These are phyloP conservation scores for Zygotorulaspora mrakii DNA, from an alignment of 1,139 yeast genomes.

Conservation along the genomic window DNA sequence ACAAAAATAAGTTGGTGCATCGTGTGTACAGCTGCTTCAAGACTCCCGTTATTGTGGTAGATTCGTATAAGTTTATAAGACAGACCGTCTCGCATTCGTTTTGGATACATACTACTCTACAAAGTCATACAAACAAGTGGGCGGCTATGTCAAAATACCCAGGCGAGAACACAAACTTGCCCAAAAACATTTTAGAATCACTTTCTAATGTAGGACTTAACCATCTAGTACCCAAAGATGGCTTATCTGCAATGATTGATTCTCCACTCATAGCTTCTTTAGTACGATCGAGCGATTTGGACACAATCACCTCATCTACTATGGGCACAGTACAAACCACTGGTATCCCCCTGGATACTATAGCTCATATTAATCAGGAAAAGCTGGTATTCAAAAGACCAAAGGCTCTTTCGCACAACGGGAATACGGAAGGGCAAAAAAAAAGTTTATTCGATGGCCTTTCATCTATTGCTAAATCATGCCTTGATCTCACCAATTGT, in stretches of 20 bases:
- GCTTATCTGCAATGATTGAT: slow-evolving; percentile 19
- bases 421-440: not conserved
- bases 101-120: not conserved
- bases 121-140: slow-evolving; percentile 6
- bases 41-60: too few species aligned
- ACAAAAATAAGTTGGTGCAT: too few species aligned
- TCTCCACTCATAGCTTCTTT: slow-evolving; percentile 17
- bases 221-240: slow-evolving; percentile 32
- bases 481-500: slow-evolving; percentile 10
- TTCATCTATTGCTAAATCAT: slow-evolving; percentile 22
- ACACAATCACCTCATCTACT: too few species aligned
- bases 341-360: slow-evolving; percentile 13
- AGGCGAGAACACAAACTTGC: slow-evolving; percentile 30
- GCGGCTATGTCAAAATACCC: slow-evolving; percentile 35
- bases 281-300: slow-evolving; percentile 1
- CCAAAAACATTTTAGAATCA: slow-evolving; percentile 30
- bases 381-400: slow-evolving; percentile 23
- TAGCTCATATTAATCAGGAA: slow-evolving; percentile 8
- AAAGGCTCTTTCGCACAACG: slow-evolving; percentile 3
- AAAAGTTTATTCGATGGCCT: slow-evolving; percentile 20
- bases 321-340: slow-evolving; percentile 7
- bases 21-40: too few species aligned
- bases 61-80: too few species aligned
- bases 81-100: too few species aligned
- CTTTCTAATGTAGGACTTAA: slow-evolving; percentile 30